phyloP scores from a whole-genome alignment of 768 basidiomycete genomes.

The Pulveroboletus frians region DNA sequence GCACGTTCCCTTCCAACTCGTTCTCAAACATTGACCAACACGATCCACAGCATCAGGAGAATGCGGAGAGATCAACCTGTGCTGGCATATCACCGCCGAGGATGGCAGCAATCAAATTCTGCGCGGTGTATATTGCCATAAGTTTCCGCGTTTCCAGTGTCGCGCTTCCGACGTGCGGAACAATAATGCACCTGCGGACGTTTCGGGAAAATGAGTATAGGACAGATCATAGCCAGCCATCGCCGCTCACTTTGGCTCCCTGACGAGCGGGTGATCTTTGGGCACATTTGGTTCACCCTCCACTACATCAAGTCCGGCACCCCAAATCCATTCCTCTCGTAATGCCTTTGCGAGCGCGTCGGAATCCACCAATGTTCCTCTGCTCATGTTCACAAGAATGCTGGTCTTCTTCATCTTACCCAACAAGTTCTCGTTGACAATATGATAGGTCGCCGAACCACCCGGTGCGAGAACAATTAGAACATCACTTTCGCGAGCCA shows the following conservation, averaged over 20 bases:
- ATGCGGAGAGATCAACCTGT: slow-evolving; percentile 34
- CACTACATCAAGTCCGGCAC: slow-evolving; percentile 90
- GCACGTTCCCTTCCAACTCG: no score
- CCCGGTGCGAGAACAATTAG: slow-evolving; percentile 82
- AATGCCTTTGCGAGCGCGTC: slow-evolving; percentile 82
- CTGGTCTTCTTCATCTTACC: slow-evolving; percentile 79
- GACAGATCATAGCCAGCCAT: not conserved
- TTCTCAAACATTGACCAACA: not conserved
- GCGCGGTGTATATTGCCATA: slow-evolving; percentile 75
- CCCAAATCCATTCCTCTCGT: slow-evolving; percentile 75
- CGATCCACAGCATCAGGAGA: slow-evolving; percentile 1
- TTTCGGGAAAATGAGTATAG: not conserved
- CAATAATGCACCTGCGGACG: slow-evolving; percentile 56
- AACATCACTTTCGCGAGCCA: slow-evolving; percentile 79
- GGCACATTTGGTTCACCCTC: slow-evolving; percentile 82
- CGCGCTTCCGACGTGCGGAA: slow-evolving; percentile 92
- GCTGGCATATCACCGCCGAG: slow-evolving; percentile 60
- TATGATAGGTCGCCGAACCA: slow-evolving; percentile 60
- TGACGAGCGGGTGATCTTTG: slow-evolving; percentile 73
- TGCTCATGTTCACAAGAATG: slow-evolving; percentile 78
- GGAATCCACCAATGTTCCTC: slow-evolving; percentile 88
- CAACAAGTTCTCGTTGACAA: slow-evolving; percentile 70
- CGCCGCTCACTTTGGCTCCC: slow-evolving; percentile 57
- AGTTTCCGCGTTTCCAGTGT: slow-evolving; percentile 77
- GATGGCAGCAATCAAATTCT: slow-evolving; percentile 45